phyloP scores from a whole-genome alignment of 2,329 filamentous ascomycete species.

The Tolypocladium nubicola region DNA sequence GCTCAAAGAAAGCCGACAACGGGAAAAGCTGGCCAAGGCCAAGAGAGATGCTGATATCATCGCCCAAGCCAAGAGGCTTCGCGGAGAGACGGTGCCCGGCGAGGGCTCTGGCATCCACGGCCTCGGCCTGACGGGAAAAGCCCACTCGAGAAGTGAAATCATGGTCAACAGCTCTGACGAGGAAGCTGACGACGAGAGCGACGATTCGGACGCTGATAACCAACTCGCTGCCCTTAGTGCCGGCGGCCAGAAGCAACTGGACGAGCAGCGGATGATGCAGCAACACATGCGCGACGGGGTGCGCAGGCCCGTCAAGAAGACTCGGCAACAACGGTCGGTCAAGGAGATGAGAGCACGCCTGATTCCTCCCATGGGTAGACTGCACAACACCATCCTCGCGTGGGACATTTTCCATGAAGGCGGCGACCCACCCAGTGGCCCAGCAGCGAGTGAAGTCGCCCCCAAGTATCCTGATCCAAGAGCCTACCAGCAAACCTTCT shows the following conservation, averaged over 20 bases:
- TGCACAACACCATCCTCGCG: slow-evolving; percentile 78
- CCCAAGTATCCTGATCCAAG: slow-evolving; percentile 65
- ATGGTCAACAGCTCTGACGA: slow-evolving; percentile 83
- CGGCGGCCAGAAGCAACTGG: slow-evolving; percentile 35
- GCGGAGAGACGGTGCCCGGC: slow-evolving; percentile 35
- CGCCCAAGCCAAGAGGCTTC: slow-evolving; percentile 49
- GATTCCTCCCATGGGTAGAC: slow-evolving; percentile 72
- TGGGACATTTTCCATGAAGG: slow-evolving; percentile 94
- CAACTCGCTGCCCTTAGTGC: slow-evolving; percentile 37
- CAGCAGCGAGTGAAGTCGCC: slow-evolving; percentile 64
- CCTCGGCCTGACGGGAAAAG: slow-evolving; percentile 65
- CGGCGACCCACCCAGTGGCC: slow-evolving; percentile 71
- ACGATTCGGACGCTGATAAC: slow-evolving; percentile 41
- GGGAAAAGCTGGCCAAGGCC: slow-evolving; percentile 64
- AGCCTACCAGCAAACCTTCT: slow-evolving; percentile 82
- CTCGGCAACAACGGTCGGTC: slow-evolving; percentile 66
- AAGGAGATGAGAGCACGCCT: slow-evolving; percentile 93
- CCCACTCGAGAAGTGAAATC: slow-evolving; percentile 73
- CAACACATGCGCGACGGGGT: slow-evolving; percentile 42
- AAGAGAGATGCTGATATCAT: slow-evolving; percentile 63
- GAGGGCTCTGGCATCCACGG: slow-evolving; percentile 71
- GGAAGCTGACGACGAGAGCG: slow-evolving; percentile 58
- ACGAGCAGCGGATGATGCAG: slow-evolving; percentile 35
- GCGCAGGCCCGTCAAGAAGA: slow-evolving; percentile 72
- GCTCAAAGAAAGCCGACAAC: slow-evolving; percentile 62